Base-by-base conservation (phyloP, 306 rosid genomes). In the Cyclanthera cordifolia region DNA sequence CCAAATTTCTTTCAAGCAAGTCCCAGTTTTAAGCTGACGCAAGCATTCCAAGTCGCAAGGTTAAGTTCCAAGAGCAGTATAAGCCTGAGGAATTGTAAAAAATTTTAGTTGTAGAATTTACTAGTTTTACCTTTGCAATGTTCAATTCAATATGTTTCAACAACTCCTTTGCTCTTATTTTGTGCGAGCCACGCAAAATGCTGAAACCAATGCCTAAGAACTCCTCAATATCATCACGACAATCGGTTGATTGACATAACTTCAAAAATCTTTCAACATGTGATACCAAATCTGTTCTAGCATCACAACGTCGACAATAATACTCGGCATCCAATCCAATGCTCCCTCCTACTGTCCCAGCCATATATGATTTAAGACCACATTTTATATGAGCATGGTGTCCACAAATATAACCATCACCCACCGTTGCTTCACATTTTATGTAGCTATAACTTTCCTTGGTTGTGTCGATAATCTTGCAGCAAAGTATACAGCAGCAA, bases 261-360 rank as follows among this genome's bases (percentile, higher is more conserved):
- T 74, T 83, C 59, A 83, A 34, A 74, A 87, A 75, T 59, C 74
- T 82, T 41, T 73, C 66, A 3, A 80, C 91, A 75, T 87, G 88
- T 48, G 85, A 73, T 34, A 87, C 73, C 46, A 93, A 80, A 81
- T 90, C 86, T 32, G 94, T 84, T 77, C 82, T 86, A 55, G 77
- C 79, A 79, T 87, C 96, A 79, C 99, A 93, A 50, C 99, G 88
- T 19, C 91, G 82, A 68, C 99, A 93, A 77, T 80, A 78, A 72
- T 87, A 93, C 76, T 82, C 94, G 1, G 81, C 79, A 72, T 93
- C 90, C 67, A 93, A 70, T 28, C 86, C 90, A 59, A 93, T 83
- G 54, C 65, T 78, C 74, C 84, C 84, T 66, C 88, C 91, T 32
- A 93, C 82, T 1, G 87, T 85, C 74, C 96, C 96, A 56, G 95